These are phyloP conservation scores for Sporothrix dimorphospora DNA, from an alignment of 2,329 filamentous ascomycete species.

Conservation along the genomic window DNA sequence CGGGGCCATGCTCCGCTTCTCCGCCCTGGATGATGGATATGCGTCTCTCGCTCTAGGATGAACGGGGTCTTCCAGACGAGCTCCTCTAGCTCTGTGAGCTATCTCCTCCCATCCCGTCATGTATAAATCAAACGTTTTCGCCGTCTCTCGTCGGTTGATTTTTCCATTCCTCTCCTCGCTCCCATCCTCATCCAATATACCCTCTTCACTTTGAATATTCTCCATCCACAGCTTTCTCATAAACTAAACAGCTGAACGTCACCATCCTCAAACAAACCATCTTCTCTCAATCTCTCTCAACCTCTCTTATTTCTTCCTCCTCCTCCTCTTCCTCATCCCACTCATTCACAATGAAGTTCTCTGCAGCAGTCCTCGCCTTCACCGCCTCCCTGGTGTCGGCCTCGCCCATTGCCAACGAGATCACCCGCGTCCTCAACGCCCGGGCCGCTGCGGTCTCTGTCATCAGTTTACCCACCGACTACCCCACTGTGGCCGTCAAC, in stretches of 20 bases:
- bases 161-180: constrained; percentile 2
- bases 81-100: neutral
- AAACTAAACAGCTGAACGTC: neutral
- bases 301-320: neutral
- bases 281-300: neutral
- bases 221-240: neutral
- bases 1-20: neutral
- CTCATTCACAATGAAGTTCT: constrained; percentile 53
- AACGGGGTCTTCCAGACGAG: neutral
- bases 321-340: neutral
- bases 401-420: constrained; percentile 46
- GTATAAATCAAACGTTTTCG: constrained; percentile 9
- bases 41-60: neutral
- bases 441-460: constrained; percentile 31
- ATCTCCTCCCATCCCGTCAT: neutral
- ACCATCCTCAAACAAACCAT: neutral
- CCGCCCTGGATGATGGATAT: neutral
- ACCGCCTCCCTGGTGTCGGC: constrained; percentile 53
- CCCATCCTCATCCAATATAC: neutral
- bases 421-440: constrained; percentile 7
- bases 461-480: constrained; percentile 35
- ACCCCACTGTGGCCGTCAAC: constrained; percentile 54
- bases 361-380: constrained; percentile 47
- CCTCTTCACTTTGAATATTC: too few species aligned
- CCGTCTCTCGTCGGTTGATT: neutral